phyloP scores from a whole-genome alignment of 2,329 filamentous ascomycete species.

The Calonectria henricotiae region DNA sequence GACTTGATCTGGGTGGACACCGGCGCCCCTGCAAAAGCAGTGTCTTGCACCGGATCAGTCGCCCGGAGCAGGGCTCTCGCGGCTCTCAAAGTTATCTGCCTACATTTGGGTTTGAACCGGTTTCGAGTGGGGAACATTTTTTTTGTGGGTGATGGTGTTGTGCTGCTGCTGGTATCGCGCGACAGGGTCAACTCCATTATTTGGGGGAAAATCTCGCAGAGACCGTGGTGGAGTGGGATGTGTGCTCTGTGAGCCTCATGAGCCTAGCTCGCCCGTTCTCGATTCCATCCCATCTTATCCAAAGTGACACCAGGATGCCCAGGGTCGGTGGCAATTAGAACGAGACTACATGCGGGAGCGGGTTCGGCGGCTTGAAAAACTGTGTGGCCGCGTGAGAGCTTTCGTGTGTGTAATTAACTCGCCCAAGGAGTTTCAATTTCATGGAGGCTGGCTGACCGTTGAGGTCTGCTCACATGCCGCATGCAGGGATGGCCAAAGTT shows the following conservation, averaged over 20 bases:
- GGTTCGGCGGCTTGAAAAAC: constrained; percentile 36
- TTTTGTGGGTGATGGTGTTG: constrained; percentile 39
- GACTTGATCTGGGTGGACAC: constrained; percentile 39
- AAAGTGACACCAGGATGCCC: constrained; percentile 43
- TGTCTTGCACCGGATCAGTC: constrained; percentile 35
- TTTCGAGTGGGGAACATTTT: constrained; percentile 34
- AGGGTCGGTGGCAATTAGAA: constrained; percentile 46
- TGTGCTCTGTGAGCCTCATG: constrained; percentile 38
- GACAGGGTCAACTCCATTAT: constrained; percentile 27
- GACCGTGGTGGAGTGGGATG: constrained; percentile 43
- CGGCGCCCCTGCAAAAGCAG: constrained; percentile 41
- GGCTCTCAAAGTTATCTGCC: constrained; percentile 40
- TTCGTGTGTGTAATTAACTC: constrained; percentile 40
- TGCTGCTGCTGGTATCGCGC: constrained; percentile 31
- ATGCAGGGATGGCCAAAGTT: constrained; percentile 35
- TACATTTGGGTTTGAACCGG: constrained; percentile 41
- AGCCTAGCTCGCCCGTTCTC: constrained; percentile 34
- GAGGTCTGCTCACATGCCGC: constrained; percentile 29
- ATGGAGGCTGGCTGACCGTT: constrained; percentile 35
- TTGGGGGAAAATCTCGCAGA: constrained; percentile 41
- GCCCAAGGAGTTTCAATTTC: constrained; percentile 37
- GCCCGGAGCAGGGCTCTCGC: constrained; percentile 41
- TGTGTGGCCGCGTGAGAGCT: constrained; percentile 32
- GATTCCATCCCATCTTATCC: constrained; percentile 43
- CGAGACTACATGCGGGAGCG: constrained; percentile 38